These are phyloP conservation scores for Pseudotulostoma volvatum DNA, from an alignment of 495 filamentous ascomycete genomes.

Conservation along the genomic window DNA sequence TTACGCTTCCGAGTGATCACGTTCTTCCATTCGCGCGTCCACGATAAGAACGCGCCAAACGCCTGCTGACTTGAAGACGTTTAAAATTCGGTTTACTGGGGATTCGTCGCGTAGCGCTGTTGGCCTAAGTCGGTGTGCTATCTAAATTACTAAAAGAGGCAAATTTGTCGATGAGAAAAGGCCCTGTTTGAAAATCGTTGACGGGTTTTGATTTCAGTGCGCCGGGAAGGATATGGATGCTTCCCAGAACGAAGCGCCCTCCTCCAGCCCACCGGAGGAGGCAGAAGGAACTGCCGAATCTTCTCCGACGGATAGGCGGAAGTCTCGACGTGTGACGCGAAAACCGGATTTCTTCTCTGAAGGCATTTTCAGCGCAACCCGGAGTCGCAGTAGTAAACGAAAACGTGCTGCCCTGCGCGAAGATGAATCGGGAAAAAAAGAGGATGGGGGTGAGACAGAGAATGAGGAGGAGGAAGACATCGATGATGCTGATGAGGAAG, in stretches of 20 bases:
- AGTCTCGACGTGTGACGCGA: conserved; percentile 67
- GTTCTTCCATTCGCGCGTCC: neutral
- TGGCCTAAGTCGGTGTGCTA: no score
- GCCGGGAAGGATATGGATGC: neutral
- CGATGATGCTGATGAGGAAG: conserved; percentile 48
- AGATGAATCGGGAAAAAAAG: conserved; percentile 29
- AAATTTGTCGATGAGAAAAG: neutral
- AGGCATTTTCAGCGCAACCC: conserved; percentile 19
- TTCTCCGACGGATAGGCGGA: conserved; percentile 45
- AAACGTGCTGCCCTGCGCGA: conserved; percentile 29
- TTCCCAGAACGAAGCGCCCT: conserved; percentile 19
- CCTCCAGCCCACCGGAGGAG: conserved; percentile 13
- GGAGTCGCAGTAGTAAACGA: conserved; percentile 25
- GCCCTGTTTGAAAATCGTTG: neutral
- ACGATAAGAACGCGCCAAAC: neutral
- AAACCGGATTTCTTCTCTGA: conserved; percentile 50
- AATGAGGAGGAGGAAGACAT: conserved; percentile 32
- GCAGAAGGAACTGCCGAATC: conserved; percentile 9
- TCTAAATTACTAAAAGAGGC: no score
- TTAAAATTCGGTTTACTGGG: no score
- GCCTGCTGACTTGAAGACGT: neutral
- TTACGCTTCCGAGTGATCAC: neutral
- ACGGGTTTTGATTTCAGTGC: no score
- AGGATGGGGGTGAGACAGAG: conserved; percentile 38
- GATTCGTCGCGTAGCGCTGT: no score